Conservation (phyloP, 2,329 filamentous ascomycete species). For the Penicillium sp. region DNA sequence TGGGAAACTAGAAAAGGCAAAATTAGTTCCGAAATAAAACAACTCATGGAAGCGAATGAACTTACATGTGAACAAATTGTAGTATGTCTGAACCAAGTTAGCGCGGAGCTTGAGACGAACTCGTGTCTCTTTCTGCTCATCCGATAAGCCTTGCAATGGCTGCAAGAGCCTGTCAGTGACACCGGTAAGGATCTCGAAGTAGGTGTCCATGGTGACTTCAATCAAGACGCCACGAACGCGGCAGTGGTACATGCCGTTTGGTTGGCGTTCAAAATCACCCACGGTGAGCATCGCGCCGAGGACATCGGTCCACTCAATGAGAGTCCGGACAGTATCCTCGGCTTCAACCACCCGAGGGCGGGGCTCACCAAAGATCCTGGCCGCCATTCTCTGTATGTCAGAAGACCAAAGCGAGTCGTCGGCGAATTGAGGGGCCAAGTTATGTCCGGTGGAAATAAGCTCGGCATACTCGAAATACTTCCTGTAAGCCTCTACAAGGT, state of each 20-base stretch:
- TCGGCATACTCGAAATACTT: too few species aligned
- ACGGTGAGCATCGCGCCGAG: not conserved
- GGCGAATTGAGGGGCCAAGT: not conserved
- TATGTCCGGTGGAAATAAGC: too few species aligned
- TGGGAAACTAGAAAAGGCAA: not conserved
- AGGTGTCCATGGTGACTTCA: not conserved
- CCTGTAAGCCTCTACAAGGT: too few species aligned
- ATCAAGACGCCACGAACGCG: not conserved
- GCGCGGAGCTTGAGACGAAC: not conserved
- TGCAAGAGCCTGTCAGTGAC: not conserved
- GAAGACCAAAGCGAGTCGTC: not conserved
- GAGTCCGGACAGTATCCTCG: too few species aligned
- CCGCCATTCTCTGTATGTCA: not conserved
- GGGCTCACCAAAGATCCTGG: not conserved
- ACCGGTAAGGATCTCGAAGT: not conserved
- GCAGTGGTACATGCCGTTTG: not conserved
- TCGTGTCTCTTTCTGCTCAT: not conserved
- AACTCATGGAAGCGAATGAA: too few species aligned
- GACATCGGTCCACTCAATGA: not conserved
- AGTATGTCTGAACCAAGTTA: not conserved
- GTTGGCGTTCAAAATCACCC: not conserved
- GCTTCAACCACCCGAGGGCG: not conserved
- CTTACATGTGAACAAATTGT: not conserved
- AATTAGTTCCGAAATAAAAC: not conserved
- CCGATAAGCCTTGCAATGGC: not conserved